Base-by-base conservation (phyloP, 2,329 filamentous ascomycete species). In the Westerdykella aurantiaca region DNA sequence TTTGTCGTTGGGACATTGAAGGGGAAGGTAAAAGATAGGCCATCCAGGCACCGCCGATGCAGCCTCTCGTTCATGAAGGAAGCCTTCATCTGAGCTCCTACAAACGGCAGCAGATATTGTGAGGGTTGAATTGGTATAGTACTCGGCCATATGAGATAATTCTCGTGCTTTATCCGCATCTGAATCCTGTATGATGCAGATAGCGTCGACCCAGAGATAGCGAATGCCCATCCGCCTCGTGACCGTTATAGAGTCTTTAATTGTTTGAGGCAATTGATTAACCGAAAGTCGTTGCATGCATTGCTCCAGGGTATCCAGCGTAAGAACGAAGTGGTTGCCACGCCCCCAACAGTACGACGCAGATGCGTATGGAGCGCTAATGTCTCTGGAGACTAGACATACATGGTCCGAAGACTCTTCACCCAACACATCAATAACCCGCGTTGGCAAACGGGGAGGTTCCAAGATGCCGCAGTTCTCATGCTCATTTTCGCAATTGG, bases 171-270 rank as follows among this genome's bases (percentile, higher is more conserved):
- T 41, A 31, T 46, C 43, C 16, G 22, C 33, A 9, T 9, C 31
- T 3, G 43, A 46, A 41, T 46, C 43, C 31, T 46, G 43, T 7
- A 46, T 18, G 31, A 46, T 46, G 41, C 43, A 46, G 3, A 46
- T 31, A 6, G 17, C 12, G 38, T 46, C 43, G 3, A 46, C 40
- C 43, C 43, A 46, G 2, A 46, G n/a, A 18, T 46, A 46, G 18
- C 16, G 31, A 25, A 22, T 14, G 18, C 40, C 40, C 11, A 42
- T 21, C 13, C 34, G 31, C 13, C 40, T 37, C 13, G 40, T 42
- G 31, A 37, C 17, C 10, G 11, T 14, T 13, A 42, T 38, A 17
- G n/a, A 31, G 21, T 42, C 40, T 17, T 17, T 16, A 17, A 42
- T 35, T 22, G 33, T 38, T 29, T 37, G 16, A n/a, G 40, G 40